A percentile compares a stretch with the other conserved stretches of the same genome.
phyloP scores from a whole-genome alignment of 306 rosid genomes.

The Carpinus viminea region DNA sequence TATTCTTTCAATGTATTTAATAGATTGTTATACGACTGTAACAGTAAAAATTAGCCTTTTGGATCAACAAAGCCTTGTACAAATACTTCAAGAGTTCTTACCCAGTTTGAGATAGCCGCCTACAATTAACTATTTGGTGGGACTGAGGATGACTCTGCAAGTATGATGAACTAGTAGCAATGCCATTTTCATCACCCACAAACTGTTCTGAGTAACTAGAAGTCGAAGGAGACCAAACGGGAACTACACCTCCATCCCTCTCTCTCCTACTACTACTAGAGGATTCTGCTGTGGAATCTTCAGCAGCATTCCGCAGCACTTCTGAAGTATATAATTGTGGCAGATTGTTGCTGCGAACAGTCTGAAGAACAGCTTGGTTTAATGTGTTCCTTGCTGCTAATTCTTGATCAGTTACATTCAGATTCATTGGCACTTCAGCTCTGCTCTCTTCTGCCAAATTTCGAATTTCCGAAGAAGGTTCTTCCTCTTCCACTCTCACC shows the following conservation, averaged over 20 bases:
- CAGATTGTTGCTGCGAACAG: conserved; percentile 28
- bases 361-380: conserved; percentile 42
- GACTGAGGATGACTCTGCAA: conserved; percentile 91
- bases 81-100: conserved; percentile 41
- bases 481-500: conserved; percentile 72
- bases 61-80: not conserved
- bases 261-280: conserved; percentile 74
- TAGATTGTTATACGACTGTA: too few relatives aligned
- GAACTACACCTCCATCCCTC: conserved; percentile 84
- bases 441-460: conserved; percentile 52
- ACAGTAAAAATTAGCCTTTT: too few relatives aligned
- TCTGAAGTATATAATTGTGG: conserved; percentile 31
- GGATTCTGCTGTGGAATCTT: conserved; percentile 76
- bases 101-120: conserved; percentile 90
- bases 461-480: conserved; percentile 53
- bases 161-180: conserved; percentile 61
- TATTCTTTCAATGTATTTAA: not conserved
- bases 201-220: conserved; percentile 74
- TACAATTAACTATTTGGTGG: conserved; percentile 82
- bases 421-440: conserved; percentile 81
- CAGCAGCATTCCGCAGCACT: conserved; percentile 44
- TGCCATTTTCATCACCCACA: conserved; percentile 71
- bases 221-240: conserved; percentile 79
- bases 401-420: conserved; percentile 37
- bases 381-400: conserved; percentile 38